A percentile compares a stretch with the other conserved stretches of the same genome.
Conservation (phyloP, 2,329 filamentous ascomycete genomes). For the Teratosphaeria zuluensis region DNA sequence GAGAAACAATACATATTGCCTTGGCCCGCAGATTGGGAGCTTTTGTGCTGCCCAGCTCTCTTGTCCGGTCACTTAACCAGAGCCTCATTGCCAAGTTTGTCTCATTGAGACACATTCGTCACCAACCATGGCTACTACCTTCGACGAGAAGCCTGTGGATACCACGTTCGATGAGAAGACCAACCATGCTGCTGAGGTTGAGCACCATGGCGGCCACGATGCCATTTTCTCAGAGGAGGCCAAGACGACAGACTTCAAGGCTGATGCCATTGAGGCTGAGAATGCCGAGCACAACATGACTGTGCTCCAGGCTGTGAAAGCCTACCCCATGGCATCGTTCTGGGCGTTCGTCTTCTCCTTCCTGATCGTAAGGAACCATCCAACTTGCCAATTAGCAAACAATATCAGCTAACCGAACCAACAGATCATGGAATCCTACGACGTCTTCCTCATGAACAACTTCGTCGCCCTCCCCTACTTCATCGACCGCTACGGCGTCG, state of each 20-base stretch:
- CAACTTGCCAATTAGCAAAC: background rate
- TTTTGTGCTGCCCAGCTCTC: background rate
- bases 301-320: slow-evolving; percentile 40
- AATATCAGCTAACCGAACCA: slow-evolving; percentile 1
- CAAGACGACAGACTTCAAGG: slow-evolving; percentile 34
- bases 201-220: slow-evolving; percentile 1
- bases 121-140: background rate
- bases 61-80: background rate
- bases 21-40: background rate
- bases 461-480: slow-evolving; percentile 47
- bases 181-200: background rate
- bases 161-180: background rate
- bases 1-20: background rate
- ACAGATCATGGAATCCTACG: slow-evolving; percentile 57
- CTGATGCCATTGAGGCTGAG: slow-evolving; percentile 49
- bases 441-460: slow-evolving; percentile 51
- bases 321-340: slow-evolving; percentile 43
- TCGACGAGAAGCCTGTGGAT: background rate
- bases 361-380: slow-evolving; percentile 40
- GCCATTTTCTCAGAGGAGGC: slow-evolving; percentile 14
- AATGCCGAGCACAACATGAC: slow-evolving; percentile 43
- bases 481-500: slow-evolving; percentile 37
- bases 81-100: background rate
- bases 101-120: background rate
- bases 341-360: slow-evolving; percentile 49